These are phyloP conservation scores for Phytophthora syringae DNA, from an alignment of 352 stramenopile genomes.

Conservation along the genomic window DNA sequence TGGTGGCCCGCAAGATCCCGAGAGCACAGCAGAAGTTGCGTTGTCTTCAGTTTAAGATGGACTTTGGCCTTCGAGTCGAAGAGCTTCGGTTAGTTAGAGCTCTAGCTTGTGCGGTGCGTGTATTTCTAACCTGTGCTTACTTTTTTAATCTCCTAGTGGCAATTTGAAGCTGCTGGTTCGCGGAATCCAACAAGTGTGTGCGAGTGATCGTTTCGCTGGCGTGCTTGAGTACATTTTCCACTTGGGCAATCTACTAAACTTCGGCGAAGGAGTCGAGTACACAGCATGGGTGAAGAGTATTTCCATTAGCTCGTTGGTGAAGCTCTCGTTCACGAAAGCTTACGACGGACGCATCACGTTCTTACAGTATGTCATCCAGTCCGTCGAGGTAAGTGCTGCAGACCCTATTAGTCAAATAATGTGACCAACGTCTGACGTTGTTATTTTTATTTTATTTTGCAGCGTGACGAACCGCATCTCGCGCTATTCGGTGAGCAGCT, in stretches of 20 bases:
- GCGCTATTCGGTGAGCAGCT: constrained; percentile 69
- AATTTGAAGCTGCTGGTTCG: constrained; percentile 74
- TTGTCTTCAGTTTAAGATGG: constrained; percentile 83
- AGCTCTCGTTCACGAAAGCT: constrained; percentile 84
- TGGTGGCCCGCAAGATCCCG: constrained; percentile 64
- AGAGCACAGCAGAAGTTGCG: constrained; percentile 75
- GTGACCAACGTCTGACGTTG: constrained; percentile 5
- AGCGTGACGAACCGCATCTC: constrained; percentile 72
- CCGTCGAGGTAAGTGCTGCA: constrained; percentile 51
- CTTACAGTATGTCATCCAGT: constrained; percentile 83
- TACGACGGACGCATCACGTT: constrained; percentile 78
- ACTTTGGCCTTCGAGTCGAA: constrained; percentile 68
- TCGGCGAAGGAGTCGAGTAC: constrained; percentile 58
- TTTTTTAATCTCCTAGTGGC: constrained; percentile 37
- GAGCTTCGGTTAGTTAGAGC: constrained; percentile 61
- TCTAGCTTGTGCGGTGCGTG: background rate
- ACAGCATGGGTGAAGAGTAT: constrained; percentile 65
- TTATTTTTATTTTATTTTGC: constrained; percentile 9
- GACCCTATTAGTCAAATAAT: background rate
- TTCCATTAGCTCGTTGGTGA: constrained; percentile 76
- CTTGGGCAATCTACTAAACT: constrained; percentile 72
- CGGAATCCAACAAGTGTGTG: constrained; percentile 74
- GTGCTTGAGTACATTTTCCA: constrained; percentile 78
- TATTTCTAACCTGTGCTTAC: constrained; percentile 7
- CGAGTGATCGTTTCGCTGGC: constrained; percentile 64